Base-by-base conservation (phyloP, 768 basidiomycete species). In the Leccinellum rugosiceps region DNA sequence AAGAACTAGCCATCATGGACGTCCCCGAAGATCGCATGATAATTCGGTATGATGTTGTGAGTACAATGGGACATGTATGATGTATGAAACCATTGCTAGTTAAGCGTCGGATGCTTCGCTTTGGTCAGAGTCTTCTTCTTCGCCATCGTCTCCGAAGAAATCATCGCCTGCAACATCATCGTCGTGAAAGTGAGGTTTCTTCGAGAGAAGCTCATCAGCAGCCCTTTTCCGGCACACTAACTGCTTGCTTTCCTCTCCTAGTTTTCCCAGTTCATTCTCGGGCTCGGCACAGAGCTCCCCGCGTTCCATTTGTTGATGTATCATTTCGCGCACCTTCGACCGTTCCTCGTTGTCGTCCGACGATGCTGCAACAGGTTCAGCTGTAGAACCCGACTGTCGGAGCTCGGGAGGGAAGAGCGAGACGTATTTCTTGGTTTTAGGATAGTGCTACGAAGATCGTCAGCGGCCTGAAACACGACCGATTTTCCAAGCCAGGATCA, bases 371-470 rank as follows among this genome's bases (percentile, higher is more conserved):
- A 68, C 52, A 0, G 60, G 55, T 26, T 55, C 48, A 30, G 44
- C 25, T 1, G 59, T n/a, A 38, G 54, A 57, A 30, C 63, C 58
- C n/a, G 62, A 26, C 25, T 52, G 26, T 15, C 64, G 78, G 8
- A 77, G 72, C 65, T 85, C 84, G 0, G 88, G 83, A 6, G 94
- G 92, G 70, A 94, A 95, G 26, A 98, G 79, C 2, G 94, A 91
- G 30, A 97, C 84, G 69, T 98, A 97, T 76, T 92, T 95, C 67
- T 86, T 83, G 11, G 81, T 77, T 71, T 90, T 93, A 6, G 92
- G 92, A 70, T 88, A 94, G 70, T 92, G 83, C 91, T 93, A 58
- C 15, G 25, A 53, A 14, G n/a, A 9, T 32, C 25, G 30, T 65
- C 21, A 63, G 57, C 47, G 31, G 28, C 45, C n/a, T 2, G 25